Conservation (phyloP, 2,329 filamentous ascomycete species). For the Colletotrichum sp. region DNA sequence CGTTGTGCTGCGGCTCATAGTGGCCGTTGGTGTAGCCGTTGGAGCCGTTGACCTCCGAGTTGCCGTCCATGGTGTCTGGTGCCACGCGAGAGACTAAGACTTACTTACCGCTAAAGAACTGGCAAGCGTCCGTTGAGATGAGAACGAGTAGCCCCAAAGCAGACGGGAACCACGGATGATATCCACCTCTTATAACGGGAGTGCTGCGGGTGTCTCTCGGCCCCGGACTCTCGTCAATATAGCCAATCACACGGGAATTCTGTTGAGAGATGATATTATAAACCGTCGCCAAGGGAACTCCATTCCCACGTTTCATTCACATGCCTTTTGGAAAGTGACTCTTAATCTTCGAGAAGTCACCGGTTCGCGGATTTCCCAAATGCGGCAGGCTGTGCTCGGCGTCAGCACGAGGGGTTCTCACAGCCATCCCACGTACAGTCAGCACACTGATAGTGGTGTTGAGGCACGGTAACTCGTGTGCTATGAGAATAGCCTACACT, state of each 20-base stretch:
- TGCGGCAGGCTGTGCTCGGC: not conserved
- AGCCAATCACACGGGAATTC: not conserved
- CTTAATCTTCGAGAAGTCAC: not conserved
- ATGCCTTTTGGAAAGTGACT: not conserved
- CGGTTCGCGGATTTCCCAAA: not conserved
- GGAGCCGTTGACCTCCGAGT: not conserved
- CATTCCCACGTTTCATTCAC: not conserved
- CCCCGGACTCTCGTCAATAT: not conserved
- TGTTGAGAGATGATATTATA: not conserved
- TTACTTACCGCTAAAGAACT: not conserved
- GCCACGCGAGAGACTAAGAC: not conserved
- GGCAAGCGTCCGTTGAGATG: not conserved
- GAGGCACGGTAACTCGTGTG: not conserved
- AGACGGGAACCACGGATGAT: not conserved
- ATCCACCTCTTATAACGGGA: not conserved
- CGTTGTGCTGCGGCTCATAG: not conserved
- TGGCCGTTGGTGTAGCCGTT: conserved; percentile 4
- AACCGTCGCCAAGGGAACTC: not conserved
- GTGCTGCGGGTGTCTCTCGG: not conserved
- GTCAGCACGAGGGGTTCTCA: not conserved
- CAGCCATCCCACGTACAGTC: not conserved
- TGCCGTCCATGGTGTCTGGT: not conserved
- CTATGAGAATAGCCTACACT: not conserved
- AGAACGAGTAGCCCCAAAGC: not conserved
- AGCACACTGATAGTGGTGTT: not conserved